Base-by-base conservation (phyloP, 306 rosid genomes). In the Inga laurina region DNA sequence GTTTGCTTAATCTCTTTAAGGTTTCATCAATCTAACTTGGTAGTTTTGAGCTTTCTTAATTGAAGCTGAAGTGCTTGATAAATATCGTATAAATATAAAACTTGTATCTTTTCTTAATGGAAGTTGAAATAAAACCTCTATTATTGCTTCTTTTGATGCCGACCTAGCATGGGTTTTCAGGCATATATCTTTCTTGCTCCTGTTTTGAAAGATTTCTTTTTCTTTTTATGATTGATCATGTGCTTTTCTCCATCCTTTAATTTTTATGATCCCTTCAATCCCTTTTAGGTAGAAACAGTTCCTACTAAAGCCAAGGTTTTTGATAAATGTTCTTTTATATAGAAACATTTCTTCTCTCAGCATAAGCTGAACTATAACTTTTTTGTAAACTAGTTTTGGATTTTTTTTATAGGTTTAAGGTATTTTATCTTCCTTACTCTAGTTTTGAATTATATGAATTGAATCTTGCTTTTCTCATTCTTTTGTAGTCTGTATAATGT, bases 31-130 rank as follows among this genome's bases (percentile, higher is more conserved):
- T 30, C 51, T 72, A 46, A 65, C 49, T 35, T 44, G 75, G 27
- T 62, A 27, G 72, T 46, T 64, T 70, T 46, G 51, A 66, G 49
- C 21, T 68, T 39, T 39, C 74, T 68, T 39, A 85, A 82, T 88
- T 72, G 37, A 81, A 75, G 70, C 77, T 57, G 13, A 51, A 75
- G 78, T 35, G 49, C 52, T 68, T 52, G 75, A 69, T 75, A 35
- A 64, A 30, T 72, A 22, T 83, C 84, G 13, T 70, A 54, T 41
- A 22, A 72, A 83, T 73, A 44, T 77, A 41, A 74, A 39, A 77
- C 76, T 77, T 75, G 22, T 22, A 32, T 72, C 22, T 32, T 34
- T 64, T 46, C 30, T 37, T 59, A 35, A 59, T 66, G 22, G 8
- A 72, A 76, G 57, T 11, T 44, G 45, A 45, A 67, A 39, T 44